A percentile compares a stretch with the other conserved stretches of the same genome.
phyloP scores from a whole-genome alignment of 768 basidiomycete genomes.

The Macrolepiota albuminosa region DNA sequence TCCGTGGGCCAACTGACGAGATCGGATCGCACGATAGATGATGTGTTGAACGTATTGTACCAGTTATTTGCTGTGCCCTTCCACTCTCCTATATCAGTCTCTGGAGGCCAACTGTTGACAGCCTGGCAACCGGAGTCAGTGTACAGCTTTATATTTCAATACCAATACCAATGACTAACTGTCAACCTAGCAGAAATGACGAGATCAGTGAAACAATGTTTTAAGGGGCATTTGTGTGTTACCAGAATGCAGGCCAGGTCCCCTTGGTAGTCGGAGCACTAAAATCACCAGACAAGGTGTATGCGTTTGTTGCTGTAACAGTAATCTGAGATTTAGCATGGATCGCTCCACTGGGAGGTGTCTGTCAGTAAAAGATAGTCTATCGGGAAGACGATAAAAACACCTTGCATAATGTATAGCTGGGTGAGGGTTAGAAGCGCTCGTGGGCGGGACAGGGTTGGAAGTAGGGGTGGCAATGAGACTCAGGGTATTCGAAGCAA shows the following conservation, averaged over 20 bases:
- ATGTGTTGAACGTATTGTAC: slow-evolving; percentile 43
- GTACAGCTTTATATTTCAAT: neutral
- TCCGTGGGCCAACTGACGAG: slow-evolving; percentile 39
- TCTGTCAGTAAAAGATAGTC: neutral
- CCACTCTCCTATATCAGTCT: slow-evolving; percentile 41
- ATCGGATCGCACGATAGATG: slow-evolving; percentile 33
- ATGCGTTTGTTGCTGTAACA: slow-evolving; percentile 30
- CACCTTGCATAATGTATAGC: slow-evolving; percentile 40
- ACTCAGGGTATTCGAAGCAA: slow-evolving; percentile 32
- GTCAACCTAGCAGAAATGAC: slow-evolving; percentile 23
- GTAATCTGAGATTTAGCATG: slow-evolving; percentile 39
- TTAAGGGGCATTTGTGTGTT: neutral
- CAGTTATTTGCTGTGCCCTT: slow-evolving; percentile 40
- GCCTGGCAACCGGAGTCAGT: slow-evolving; percentile 20
- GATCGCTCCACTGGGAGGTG: slow-evolving; percentile 27
- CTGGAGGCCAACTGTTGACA: slow-evolving; percentile 39
- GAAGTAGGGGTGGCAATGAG: slow-evolving; percentile 38
- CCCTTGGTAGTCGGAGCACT: slow-evolving; percentile 34
- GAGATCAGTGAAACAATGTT: neutral
- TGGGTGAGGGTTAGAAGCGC: slow-evolving; percentile 34
- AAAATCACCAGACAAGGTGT: slow-evolving; percentile 39
- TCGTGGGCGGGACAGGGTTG: slow-evolving; percentile 32
- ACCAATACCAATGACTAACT: slow-evolving; percentile 11
- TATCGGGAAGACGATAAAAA: neutral
- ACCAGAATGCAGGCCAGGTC: slow-evolving; percentile 45